Evolutionary conservation across 2,329 filamentous ascomycete genomes (phyloP), one percentile per base, ranked within the genome.

Genomic region (Didymella glomerata): DNA sequence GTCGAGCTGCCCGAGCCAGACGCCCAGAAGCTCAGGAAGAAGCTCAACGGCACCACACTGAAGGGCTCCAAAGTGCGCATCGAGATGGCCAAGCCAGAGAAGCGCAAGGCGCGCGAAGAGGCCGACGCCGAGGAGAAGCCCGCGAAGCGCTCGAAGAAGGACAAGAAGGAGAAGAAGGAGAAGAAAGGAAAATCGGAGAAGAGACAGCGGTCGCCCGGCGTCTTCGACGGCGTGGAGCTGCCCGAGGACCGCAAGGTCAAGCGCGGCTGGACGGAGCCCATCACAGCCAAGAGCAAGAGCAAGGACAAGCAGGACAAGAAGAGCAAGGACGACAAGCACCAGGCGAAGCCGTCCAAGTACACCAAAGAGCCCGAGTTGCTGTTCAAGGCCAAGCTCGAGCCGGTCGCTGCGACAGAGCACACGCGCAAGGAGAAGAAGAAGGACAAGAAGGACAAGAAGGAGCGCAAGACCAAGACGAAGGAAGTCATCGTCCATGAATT

Each of bases 1-100:
- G 83, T 98, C 60, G 93, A 96, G 46, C 79, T 99, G 36, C 93
- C 93, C 0, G 79, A 76, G 3, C 86, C 87, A 78, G 93, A 96
- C 65, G 95, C 94, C 10, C 90, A 94, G n/a, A 96, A 93, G 77
- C 79, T 98, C 53, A 92, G 89, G 80, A 94, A 90, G 80, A 98
- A 95, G 80, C 84, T 98, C 48, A 91, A 97, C 81, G 94, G 94
- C 30, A 86, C 90, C 2, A 90, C 91, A 24, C 80, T 99, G 56
- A 95, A 90, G 74, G 95, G 95, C 9, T 83, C 84, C 60, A 98
- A 97, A 78, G 86, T 98, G 69, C 87, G 87, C 59, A 86, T 99
- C 59, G 92, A 97, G 69, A 88, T 89, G 64, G 95, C 95, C 7
- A 87, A 87, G 48, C 87, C 90, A 0, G 82, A 86, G 65, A 85